phyloP scores from a whole-genome alignment of 768 basidiomycete species.

The Exidia glandulosa region DNA sequence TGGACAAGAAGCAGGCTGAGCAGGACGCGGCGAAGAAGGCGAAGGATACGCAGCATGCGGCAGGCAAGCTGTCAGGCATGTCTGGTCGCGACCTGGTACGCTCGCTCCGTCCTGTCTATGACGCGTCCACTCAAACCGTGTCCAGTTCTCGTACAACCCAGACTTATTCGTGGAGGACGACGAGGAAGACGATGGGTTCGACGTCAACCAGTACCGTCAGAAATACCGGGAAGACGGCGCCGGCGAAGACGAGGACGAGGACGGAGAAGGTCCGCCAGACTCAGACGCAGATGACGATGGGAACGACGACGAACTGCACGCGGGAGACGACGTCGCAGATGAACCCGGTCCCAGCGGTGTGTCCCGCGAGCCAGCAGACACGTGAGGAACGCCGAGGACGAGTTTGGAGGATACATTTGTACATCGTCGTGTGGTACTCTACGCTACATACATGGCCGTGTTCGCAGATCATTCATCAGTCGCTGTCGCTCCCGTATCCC shows the following conservation, averaged over 20 bases:
- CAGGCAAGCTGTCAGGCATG: slow-evolving; percentile 90
- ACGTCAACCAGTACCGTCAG: not conserved
- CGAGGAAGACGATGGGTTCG: slow-evolving; percentile 24
- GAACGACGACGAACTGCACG: too few species aligned
- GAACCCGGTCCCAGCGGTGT: not conserved
- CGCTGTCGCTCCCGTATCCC: not conserved
- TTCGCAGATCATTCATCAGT: not conserved
- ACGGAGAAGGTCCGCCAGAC: not conserved
- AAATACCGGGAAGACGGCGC: not conserved
- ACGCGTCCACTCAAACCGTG: too few species aligned
- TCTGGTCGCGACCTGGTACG: slow-evolving; percentile 92
- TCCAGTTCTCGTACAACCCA: slow-evolving; percentile 95
- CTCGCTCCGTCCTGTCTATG: too few species aligned
- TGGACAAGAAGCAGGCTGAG: slow-evolving; percentile 93
- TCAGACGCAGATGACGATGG: not conserved
- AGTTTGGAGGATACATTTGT: not conserved
- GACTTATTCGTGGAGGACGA: slow-evolving; percentile 84
- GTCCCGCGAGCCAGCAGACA: too few species aligned
- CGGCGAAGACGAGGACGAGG: not conserved
- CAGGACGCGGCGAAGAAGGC: slow-evolving; percentile 68
- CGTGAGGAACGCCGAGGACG: not conserved
- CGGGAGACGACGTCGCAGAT: too few species aligned
- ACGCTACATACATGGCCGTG: not conserved
- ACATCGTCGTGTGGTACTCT: not conserved
- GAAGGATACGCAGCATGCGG: slow-evolving; percentile 69